A percentile compares a stretch with the other conserved stretches of the same genome.
These are phyloP conservation scores for Chlamydomonas sp. DNA, from an alignment of 139 green algal species.

Conservation along the genomic window DNA sequence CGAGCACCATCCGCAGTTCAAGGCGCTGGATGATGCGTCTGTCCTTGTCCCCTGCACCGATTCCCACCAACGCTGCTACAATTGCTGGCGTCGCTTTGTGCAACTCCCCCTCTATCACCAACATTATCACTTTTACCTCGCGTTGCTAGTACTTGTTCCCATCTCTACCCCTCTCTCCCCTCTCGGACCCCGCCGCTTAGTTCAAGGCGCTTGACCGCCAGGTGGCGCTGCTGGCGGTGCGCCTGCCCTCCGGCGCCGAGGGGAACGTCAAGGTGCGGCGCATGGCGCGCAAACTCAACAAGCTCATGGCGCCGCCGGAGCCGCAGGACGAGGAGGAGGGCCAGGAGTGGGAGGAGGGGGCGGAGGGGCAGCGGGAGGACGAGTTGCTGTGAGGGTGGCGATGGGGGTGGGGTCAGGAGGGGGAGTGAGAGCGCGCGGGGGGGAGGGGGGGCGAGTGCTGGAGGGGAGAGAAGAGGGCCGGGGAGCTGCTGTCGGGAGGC, in stretches of 20 bases:
- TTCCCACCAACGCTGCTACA: not conserved
- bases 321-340: conserved; percentile 6
- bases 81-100: not conserved
- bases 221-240: conserved; percentile 60
- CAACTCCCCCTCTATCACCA: not conserved
- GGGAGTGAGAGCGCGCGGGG: not conserved
- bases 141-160: not conserved
- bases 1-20: not conserved
- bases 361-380: not conserved
- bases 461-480: not conserved
- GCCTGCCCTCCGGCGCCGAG: conserved; percentile 42
- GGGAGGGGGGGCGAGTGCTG: not conserved
- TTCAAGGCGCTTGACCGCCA: conserved; percentile 63
- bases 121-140: not conserved
- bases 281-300: conserved; percentile 33
- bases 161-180: not conserved
- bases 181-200: conserved; percentile 9
- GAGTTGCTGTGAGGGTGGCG: conserved; percentile 9
- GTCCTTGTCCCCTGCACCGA: not conserved
- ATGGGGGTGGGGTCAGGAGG: not conserved
- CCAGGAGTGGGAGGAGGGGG: conserved; percentile 3
- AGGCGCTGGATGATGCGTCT: not conserved
- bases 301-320: conserved; percentile 17
- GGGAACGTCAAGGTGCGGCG: conserved; percentile 17
- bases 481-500: not conserved